These are phyloP conservation scores for Calocera cornea DNA, from an alignment of 768 basidiomycete genomes.

Conservation along the genomic window DNA sequence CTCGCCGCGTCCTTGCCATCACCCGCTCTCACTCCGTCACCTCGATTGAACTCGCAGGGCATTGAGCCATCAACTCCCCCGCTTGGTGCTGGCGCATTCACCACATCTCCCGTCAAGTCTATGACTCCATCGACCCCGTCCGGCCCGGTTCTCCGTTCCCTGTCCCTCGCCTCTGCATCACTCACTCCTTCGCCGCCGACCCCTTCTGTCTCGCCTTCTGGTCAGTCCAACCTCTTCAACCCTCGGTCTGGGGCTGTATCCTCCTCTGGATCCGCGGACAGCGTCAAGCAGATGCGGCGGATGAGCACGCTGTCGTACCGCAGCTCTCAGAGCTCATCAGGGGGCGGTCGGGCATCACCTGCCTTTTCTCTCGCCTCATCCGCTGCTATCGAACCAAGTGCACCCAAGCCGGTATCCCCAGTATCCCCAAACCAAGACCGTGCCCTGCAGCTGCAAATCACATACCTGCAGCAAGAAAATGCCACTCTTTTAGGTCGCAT, in stretches of 20 bases:
- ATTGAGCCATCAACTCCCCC: background rate
- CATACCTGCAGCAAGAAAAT: background rate
- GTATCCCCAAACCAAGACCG: background rate
- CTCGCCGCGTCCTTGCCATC: background rate
- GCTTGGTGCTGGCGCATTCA: background rate
- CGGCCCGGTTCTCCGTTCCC: slow-evolving; percentile 50
- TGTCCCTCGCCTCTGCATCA: slow-evolving; percentile 51
- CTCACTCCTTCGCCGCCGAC: slow-evolving; percentile 24
- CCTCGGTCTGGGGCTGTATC: background rate
- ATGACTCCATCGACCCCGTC: slow-evolving; percentile 43
- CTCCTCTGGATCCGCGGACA: background rate
- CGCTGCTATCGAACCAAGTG: background rate
- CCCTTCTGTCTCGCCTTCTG: slow-evolving; percentile 8
- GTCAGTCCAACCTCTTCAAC: background rate
- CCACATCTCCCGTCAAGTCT: background rate
- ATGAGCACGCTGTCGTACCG: background rate
- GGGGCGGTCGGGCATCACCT: background rate
- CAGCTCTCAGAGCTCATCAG: background rate
- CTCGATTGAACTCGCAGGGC: slow-evolving; percentile 12
- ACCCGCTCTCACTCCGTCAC: slow-evolving; percentile 7
- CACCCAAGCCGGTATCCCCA: background rate
- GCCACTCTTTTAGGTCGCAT: background rate
- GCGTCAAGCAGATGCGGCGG: background rate
- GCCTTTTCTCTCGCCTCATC: background rate
- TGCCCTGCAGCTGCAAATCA: background rate